Base-by-base conservation (phyloP, 495 filamentous ascomycete species). In the Cairneyella variabilis region DNA sequence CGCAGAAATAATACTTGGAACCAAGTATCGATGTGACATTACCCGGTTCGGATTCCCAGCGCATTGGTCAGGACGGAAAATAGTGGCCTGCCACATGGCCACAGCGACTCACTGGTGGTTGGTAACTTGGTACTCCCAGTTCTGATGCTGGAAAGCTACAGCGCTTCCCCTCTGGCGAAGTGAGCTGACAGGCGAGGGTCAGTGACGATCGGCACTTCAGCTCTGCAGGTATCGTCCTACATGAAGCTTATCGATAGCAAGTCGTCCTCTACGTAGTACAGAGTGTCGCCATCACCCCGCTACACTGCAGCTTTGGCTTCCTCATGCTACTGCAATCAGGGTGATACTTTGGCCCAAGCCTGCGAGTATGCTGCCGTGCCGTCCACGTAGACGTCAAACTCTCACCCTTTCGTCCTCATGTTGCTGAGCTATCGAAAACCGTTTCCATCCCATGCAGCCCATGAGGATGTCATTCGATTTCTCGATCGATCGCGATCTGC, bases 171-270 rank as follows among this genome's bases (percentile, higher is more conserved):
- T 20, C 23, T 21, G 38, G 1, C 1, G 38, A 41, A 16, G 38
- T 16, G 38, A 41, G 16, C 23, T 16, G 7, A 34, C n/a, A 34
- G 14, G 30, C 14, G 8, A 34, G 14, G 14, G 30, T 34, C 14
- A 34, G 30, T 34, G 30, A 14, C 8, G 8, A 14, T 8, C 30
- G 30, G 30, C 14, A 8, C 30, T 34, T 34, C 30, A 34, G 8
- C 30, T 8, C 30, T 8, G 14, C 14, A 8, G 30, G 8, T 28
- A 45, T 47, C 44, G 10, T 28, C 22, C 23, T 47, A 26, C 44
- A 47, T 47, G 44, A 40, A 46, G 51, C 51, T 54, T 54, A 54
- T 54, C 51, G 51, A 54, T 54, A 54, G 10, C 51, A 45, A 47
- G 27, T 42, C 41, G 40, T 43, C 21, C n/a, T n/a, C n/a, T n/a